A percentile compares a stretch with the other conserved stretches of the same genome.
Conservation (phyloP, 345 rosid species). For the Ailanthus altissimus region DNA sequence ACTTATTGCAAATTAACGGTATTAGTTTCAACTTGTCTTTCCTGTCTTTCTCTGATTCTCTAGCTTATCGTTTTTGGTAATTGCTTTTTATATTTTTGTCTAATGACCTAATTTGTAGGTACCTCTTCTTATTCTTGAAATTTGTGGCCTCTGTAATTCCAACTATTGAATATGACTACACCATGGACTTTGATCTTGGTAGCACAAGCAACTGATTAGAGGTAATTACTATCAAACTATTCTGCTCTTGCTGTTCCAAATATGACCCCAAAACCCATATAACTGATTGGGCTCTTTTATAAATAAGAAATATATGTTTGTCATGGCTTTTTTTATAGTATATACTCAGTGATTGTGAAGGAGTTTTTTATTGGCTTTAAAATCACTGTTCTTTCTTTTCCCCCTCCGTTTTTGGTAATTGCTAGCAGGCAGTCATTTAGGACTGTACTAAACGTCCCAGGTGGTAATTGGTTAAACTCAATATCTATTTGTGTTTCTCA, state of each 20-base stretch:
- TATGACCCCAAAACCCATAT: neutral
- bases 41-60: neutral
- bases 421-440: neutral
- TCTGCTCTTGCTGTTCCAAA: slow-evolving; percentile 5
- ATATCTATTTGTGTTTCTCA: neutral
- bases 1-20: neutral
- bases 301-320: neutral
- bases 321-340: too few relatives aligned
- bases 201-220: slow-evolving; percentile 65
- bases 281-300: neutral
- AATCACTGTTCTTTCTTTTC: too few relatives aligned
- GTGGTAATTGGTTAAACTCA: neutral
- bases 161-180: slow-evolving; percentile 90
- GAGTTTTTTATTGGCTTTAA: too few relatives aligned
- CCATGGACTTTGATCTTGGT: slow-evolving; percentile 96
- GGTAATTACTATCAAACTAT: slow-evolving; percentile 18
- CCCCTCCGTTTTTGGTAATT: neutral
- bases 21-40: neutral
- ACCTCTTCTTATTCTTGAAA: slow-evolving; percentile 89
- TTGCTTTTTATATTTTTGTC: neutral
- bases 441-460: neutral
- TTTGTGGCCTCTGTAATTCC: slow-evolving; percentile 94
- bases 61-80: slow-evolving; percentile 1
- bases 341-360: neutral
- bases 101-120: slow-evolving; percentile 42